Evolutionary conservation across 2,329 filamentous ascomycete species (phyloP), one percentile per base, ranked within the genome.

Genomic region (Aureobasidium vineae): DNA sequence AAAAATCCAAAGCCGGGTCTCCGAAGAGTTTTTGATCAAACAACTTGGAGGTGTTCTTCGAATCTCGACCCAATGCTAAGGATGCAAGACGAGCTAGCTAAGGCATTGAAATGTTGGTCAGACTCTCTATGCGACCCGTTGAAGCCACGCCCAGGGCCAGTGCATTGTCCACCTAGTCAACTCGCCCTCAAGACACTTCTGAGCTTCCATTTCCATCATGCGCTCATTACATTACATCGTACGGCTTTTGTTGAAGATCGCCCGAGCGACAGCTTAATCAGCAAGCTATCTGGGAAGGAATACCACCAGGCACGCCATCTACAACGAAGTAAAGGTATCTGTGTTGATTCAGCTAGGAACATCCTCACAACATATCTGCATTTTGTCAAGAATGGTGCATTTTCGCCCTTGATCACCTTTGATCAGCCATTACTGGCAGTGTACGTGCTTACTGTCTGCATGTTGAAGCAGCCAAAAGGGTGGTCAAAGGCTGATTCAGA

Each of bases 81-180:
- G 1, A 26, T 40, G 38, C 41, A 36, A n/a, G 5, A 10, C 43
- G 16, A 63, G 7, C 43, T 63, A 3, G 31, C 50, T 41, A 3
- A 36, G 7, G 6, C 33, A n/a, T 13, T 63, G 26, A 16, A 5
- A 4, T 3, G 15, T 21, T 63, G 59, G 59, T 49, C 59, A 4
- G 43, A 50, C 41, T 38, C 19, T 40, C 28, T 40, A 3, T 28
- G 43, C 3, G 33, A n/a, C 2, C 15, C 11, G 1, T 13, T 50
- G 11, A 38, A 13, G 7, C 59, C 59, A 21, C n/a, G 16, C 1
- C 21, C 7, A 8, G 28, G 41, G 36, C 7, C 23, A 19, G 16
- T 36, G 3, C 10, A 19, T 76, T 74, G 63, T 66, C 19, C 52
- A 6, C 40, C 52, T 31, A 15, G n/a, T 21, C 16, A 50, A 7